Conservation (phyloP, 306 rosid genomes). For the Senna tora region DNA sequence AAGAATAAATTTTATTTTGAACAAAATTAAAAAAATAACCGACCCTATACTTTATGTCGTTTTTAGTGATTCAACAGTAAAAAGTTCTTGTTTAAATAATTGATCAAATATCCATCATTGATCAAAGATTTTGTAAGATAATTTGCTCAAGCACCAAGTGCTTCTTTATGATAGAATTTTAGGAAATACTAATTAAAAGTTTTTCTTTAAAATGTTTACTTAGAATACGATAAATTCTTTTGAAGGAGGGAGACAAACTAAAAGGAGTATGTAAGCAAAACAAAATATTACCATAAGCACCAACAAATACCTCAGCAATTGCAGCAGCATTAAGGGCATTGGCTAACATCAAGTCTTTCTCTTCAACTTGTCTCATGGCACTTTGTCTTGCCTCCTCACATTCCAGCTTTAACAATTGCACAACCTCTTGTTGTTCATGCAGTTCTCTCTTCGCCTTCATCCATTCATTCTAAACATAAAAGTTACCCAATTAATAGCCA, state of each 20-base stretch:
- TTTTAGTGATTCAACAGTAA: neutral
- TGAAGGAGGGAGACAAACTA: too few relatives aligned
- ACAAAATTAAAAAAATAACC: neutral
- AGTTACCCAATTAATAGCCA: neutral
- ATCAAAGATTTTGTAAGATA: neutral
- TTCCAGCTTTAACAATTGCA: neutral
- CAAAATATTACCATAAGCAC: neutral
- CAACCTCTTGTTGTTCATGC: neutral
- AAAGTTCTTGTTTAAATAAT: neutral
- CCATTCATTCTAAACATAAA: neutral
- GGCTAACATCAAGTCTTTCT: neutral
- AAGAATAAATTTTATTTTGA: too few relatives aligned
- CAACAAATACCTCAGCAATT: conserved; percentile 3
- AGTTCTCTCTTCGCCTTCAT: neutral
- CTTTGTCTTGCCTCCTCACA: neutral
- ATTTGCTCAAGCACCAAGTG: neutral
- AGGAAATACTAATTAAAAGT: neutral
- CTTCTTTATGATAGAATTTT: neutral
- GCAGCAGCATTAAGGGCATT: neutral
- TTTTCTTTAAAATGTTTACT: neutral
- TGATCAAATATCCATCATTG: neutral
- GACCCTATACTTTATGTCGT: neutral
- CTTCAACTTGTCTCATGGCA: neutral
- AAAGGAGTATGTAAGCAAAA: neutral
- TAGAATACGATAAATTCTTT: neutral